phyloP scores from a whole-genome alignment of 2,329 filamentous ascomycete genomes.

The Byssothecium circinans region DNA sequence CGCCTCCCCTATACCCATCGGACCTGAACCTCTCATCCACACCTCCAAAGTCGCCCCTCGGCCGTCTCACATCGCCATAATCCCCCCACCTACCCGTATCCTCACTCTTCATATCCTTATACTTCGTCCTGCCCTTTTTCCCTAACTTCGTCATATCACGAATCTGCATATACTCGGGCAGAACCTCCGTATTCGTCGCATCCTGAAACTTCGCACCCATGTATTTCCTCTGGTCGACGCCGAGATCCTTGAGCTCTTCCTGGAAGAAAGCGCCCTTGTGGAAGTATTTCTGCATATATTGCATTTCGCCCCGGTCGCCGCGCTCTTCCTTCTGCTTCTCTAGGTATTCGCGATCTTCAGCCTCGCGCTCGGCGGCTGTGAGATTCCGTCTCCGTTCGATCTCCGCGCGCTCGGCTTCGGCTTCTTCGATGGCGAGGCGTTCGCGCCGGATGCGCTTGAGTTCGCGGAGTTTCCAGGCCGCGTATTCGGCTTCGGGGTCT shows the following conservation, averaged over 20 bases:
- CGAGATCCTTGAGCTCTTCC: slow-evolving; percentile 74
- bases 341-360: slow-evolving; percentile 79
- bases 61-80: slow-evolving; percentile 54
- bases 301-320: slow-evolving; percentile 75
- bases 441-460: slow-evolving; percentile 85
- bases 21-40: slow-evolving; percentile 69
- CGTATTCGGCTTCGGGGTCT: slow-evolving; percentile 84
- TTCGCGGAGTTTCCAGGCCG: slow-evolving; percentile 92
- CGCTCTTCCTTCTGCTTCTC: slow-evolving; percentile 76
- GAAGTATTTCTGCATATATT: slow-evolving; percentile 93
- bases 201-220: slow-evolving; percentile 89
- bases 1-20: slow-evolving; percentile 51
- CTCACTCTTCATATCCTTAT: slow-evolving; percentile 83
- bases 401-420: slow-evolving; percentile 84
- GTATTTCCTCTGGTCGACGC: slow-evolving; percentile 77
- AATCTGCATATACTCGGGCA: slow-evolving; percentile 91
- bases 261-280: slow-evolving; percentile 97
- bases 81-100: slow-evolving; percentile 88
- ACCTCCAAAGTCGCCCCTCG: slow-evolving; percentile 47
- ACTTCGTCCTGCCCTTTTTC: slow-evolving; percentile 86
- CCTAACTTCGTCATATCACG: slow-evolving; percentile 92
- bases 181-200: slow-evolving; percentile 73
- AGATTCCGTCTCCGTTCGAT: slow-evolving; percentile 85
- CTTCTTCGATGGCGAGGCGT: slow-evolving; percentile 78
- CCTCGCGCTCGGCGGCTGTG: slow-evolving; percentile 79